These are phyloP conservation scores for Phyllosticta capitalensis DNA, from an alignment of 2,329 filamentous ascomycete species.

Conservation along the genomic window DNA sequence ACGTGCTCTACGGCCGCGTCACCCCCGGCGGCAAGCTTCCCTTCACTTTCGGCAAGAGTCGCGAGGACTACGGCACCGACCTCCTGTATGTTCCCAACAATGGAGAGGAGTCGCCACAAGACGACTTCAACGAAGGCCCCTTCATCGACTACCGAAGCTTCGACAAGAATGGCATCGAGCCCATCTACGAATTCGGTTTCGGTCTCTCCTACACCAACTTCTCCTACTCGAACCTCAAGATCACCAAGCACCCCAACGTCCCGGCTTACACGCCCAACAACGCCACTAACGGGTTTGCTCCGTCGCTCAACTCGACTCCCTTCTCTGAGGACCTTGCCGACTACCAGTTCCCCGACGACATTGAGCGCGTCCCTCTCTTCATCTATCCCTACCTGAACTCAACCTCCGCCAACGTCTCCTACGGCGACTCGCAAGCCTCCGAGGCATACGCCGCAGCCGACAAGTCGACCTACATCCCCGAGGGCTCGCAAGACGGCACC, in stretches of 20 bases:
- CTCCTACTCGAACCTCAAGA: constrained; percentile 56
- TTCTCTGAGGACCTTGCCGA: constrained; percentile 52
- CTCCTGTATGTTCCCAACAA: constrained; percentile 63
- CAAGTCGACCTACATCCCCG: constrained; percentile 49
- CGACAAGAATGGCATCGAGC: constrained; percentile 54
- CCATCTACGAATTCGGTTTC: constrained; percentile 72
- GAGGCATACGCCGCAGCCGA: constrained; percentile 47
- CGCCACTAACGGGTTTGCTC: constrained; percentile 55
- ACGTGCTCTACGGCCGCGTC: constrained; percentile 73
- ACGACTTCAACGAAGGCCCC: constrained; percentile 65
- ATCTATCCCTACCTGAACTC: constrained; percentile 67
- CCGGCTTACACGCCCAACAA: constrained; percentile 49
- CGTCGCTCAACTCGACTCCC: constrained; percentile 47
- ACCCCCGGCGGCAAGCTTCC: constrained; percentile 69
- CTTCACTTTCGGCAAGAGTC: constrained; percentile 67
- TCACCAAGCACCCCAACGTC: constrained; percentile 41
- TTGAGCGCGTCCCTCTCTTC: constrained; percentile 45
- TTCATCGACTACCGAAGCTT: constrained; percentile 78
- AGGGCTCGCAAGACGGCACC: constrained; percentile 44
- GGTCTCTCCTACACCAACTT: constrained; percentile 77
- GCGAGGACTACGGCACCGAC: constrained; percentile 58
- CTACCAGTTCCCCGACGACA: constrained; percentile 57
- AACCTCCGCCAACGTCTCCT: constrained; percentile 46
- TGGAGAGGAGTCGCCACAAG: constrained; percentile 55
- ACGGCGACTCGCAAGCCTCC: constrained; percentile 44